Base-by-base conservation (phyloP, 192 early-diverging fungal species). In the Coemansia reversa region DNA sequence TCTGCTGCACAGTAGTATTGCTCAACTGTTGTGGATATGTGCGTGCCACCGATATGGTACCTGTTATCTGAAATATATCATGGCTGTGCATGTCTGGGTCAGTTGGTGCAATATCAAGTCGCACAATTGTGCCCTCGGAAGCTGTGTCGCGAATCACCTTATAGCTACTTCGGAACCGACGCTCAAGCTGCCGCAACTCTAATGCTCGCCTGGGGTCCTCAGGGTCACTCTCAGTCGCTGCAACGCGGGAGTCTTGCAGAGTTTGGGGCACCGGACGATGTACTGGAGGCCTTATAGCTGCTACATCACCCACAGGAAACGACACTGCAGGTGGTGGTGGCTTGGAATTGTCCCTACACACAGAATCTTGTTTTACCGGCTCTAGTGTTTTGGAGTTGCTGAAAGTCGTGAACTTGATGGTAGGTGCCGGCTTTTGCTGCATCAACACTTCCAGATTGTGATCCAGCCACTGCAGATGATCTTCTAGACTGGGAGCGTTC, bases 401-500 rank as follows among this genome's bases (percentile, higher is more conserved):
- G 57, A 62, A 74, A 8, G 69, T 63, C 14, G 75, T 70, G 45
- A 87, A 87, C 51, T 82, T 83, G 24, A 87, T 85, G 0, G 86
- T 87, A 2, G 85, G 42, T 0, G 89, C 86, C 9, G 86, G 84
- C 53, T 73, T 70, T 39, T 85, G 79, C 66, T 86, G 86, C 67
- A 91, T 76, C 20, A 89, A 45, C 16, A 50, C 49, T 55, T 91
- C 89, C 62, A 91, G 83, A 33, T 86, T 86, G 42, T 67, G 64
- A 45, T 89, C 88, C 12, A 91, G 66, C 88, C 88, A 91, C 14
- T 76, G 25, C 11, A 83, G 42, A 42, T 74, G 68, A 32, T 72
- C 67, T 20, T 67, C 67, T 3, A 78, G 51, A 32, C 58, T 63
- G 24, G 70, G 76, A 18, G 53, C 30, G 7, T 48, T 39, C 11